Evolutionary conservation across 2,329 filamentous ascomycete species (phyloP).

Genomic region (Aspergillus pseudotamarii): DNA sequence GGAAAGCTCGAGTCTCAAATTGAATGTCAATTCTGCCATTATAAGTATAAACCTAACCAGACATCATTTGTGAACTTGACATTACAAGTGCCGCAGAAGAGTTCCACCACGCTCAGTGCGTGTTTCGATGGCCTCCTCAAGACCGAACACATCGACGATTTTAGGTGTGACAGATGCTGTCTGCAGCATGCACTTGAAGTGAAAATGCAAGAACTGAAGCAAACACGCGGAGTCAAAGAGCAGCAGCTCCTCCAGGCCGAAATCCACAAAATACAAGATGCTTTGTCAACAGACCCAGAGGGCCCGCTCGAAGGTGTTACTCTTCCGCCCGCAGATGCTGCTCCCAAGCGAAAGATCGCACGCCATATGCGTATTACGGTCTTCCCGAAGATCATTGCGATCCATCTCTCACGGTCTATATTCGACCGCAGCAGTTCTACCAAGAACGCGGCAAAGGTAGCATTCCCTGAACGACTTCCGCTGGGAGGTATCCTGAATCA

Average conservation of each 20-base stretch:
- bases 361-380: conserved; percentile 83
- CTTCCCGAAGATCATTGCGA: conserved; percentile 86
- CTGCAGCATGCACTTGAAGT: conserved; percentile 75
- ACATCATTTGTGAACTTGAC: conserved; percentile 92
- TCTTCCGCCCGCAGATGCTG: conserved; percentile 72
- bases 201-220: conserved; percentile 63
- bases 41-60: conserved; percentile 80
- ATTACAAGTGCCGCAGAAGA: conserved; percentile 82
- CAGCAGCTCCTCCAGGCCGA: conserved; percentile 57
- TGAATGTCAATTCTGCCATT: conserved; percentile 85
- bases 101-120: conserved; percentile 76
- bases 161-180: conserved; percentile 90
- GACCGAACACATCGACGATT: conserved; percentile 94
- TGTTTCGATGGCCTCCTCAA: conserved; percentile 96
- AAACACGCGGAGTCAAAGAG: conserved; percentile 56
- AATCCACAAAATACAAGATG: conserved; percentile 67
- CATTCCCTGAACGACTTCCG: conserved; percentile 84
- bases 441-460: conserved; percentile 93
- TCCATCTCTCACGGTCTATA: conserved; percentile 91
- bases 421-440: conserved; percentile 79
- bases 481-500: conserved; percentile 78
- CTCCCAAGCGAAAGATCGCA: conserved; percentile 81
- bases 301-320: conserved; percentile 69
- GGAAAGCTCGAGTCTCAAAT: conserved; percentile 93
- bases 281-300: conserved; percentile 82